Base-by-base conservation (phyloP, 441 rosid genomes). In the Metrosideros polymorpha region DNA sequence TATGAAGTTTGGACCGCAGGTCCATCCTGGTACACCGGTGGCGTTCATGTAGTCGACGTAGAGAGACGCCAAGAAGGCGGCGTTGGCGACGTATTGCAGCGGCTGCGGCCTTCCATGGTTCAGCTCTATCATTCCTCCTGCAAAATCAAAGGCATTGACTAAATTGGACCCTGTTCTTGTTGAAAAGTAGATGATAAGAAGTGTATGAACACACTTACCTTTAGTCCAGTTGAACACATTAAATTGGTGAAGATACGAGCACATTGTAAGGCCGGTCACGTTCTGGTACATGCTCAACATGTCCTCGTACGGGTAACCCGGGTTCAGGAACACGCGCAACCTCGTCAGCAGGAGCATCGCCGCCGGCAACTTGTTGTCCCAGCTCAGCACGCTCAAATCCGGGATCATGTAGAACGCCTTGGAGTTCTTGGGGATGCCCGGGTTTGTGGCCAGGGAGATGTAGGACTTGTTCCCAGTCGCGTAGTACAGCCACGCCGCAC, bases 361-460 rank as follows among this genome's bases (percentile, higher is more conserved):
- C 3, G 96, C 96, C 45, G 97, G 98, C 83, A 94, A 87, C 89
- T 95, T 96, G 86, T 96, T 96, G 87, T 96, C 95, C 98, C 98
- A 95, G 82, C 94, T 94, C 18, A 90, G 90, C 8, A 88, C 95
- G 85, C 91, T 89, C 39, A 85, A 30, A 27, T 92, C 92, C 0
- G 85, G 92, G 61, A 30, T 29, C 90, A 87, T 45, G 84, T 42
- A 89, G 87, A 95, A 93, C 18, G 98, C 99, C 71, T 84, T 83
- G 66, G 98, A 88, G 43, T 94, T 92, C 92, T 84, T 88, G 50
- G 98, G 87, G 51, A 95, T 47, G 18, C 96, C 95, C 0, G 92
- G 89, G 10, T 90, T 71, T 6, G 99, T 96, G 8, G 98, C 96
- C 30, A 92, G 51, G 3, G 86, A 10, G 87, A 95, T 90, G 29